phyloP scores from a whole-genome alignment of 768 basidiomycete species.

The Agaricus bisporus region DNA sequence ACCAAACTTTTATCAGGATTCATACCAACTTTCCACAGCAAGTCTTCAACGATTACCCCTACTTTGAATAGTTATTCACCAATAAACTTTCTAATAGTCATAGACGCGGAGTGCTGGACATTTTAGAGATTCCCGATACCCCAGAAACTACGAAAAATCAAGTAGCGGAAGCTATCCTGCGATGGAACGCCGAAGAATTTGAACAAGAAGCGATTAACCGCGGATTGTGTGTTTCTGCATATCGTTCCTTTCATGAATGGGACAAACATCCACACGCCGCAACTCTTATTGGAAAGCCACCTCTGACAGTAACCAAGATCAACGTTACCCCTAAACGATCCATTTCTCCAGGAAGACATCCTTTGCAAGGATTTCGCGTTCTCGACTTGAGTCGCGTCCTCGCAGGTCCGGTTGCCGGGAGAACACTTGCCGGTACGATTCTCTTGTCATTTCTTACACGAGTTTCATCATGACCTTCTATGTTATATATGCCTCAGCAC shows the following conservation, averaged over 20 bases:
- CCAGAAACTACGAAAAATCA: conserved; percentile 25
- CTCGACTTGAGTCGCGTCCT: conserved; percentile 57
- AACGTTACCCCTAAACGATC: conserved; percentile 38
- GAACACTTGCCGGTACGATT: conserved; percentile 46
- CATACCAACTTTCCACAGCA: conserved; percentile 68
- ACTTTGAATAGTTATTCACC: neutral
- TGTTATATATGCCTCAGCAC: conserved; percentile 24
- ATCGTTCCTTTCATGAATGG: conserved; percentile 46
- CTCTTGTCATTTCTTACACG: no score
- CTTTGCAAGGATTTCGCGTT: conserved; percentile 45
- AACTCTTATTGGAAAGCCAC: conserved; percentile 31
- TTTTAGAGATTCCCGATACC: conserved; percentile 31
- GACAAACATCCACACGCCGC: conserved; percentile 41
- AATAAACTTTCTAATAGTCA: conserved; percentile 31
- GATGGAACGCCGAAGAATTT: conserved; percentile 39
- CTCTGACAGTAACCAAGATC: conserved; percentile 39
- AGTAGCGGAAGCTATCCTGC: conserved; percentile 30
- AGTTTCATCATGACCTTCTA: neutral
- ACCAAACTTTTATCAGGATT: conserved; percentile 42
- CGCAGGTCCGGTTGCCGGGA: conserved; percentile 51
- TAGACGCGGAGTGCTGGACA: conserved; percentile 40
- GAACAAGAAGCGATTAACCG: conserved; percentile 38
- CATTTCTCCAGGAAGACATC: conserved; percentile 14
- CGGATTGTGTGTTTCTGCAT: conserved; percentile 44
- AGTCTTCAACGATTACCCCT: conserved; percentile 8